Conservation (phyloP, 768 basidiomycete genomes). For the Candolleomyces aberdarensis region DNA sequence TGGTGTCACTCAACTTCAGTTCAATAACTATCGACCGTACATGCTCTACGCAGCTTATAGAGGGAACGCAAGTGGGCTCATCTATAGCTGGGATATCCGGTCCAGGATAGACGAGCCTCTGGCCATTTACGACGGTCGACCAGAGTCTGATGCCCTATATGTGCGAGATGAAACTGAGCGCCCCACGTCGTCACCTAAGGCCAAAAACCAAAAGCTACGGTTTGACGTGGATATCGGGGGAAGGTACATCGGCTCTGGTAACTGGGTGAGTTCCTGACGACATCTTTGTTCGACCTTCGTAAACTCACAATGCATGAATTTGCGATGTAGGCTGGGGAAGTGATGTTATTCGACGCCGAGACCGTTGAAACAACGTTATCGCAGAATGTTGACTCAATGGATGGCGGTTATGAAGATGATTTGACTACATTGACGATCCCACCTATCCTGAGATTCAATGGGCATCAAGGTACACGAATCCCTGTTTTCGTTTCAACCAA, state of each 20-base stretch:
- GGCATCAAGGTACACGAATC: slow-evolving; percentile 50
- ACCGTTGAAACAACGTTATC: slow-evolving; percentile 7
- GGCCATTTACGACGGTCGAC: slow-evolving; percentile 26
- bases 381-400: slow-evolving; percentile 10
- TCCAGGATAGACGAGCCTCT: slow-evolving; percentile 45
- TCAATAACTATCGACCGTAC: slow-evolving; percentile 70
- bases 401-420: neutral
- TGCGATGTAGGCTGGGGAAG: slow-evolving; percentile 48
- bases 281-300: neutral
- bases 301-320: neutral
- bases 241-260: slow-evolving; percentile 59
- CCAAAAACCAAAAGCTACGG: slow-evolving; percentile 72
- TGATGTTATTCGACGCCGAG: slow-evolving; percentile 57
- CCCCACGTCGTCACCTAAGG: neutral
- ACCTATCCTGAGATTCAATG: slow-evolving; percentile 41
- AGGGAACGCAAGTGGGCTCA: slow-evolving; percentile 40
- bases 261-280: slow-evolving; percentile 49
- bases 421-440: neutral
- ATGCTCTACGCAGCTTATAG: slow-evolving; percentile 80
- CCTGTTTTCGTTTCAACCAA: neutral
- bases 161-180: no score
- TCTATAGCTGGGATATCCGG: slow-evolving; percentile 82
- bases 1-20: slow-evolving; percentile 50
- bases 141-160: neutral
- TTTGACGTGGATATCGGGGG: slow-evolving; percentile 79